These are phyloP conservation scores for Begonia masoniana DNA, from an alignment of 306 rosid genomes.

Conservation along the genomic window DNA sequence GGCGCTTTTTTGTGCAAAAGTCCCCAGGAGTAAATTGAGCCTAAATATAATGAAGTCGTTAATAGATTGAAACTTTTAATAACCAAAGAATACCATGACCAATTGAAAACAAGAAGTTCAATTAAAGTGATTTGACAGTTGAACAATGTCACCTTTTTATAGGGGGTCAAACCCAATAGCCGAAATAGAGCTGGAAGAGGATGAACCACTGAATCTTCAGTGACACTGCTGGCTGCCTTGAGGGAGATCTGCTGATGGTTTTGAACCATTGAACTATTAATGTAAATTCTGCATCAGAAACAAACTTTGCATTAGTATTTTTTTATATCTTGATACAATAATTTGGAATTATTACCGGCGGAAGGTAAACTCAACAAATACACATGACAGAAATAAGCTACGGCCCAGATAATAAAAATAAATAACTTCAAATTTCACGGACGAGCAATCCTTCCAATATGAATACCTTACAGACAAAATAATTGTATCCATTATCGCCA, in stretches of 20 bases:
- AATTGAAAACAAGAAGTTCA: too few species aligned
- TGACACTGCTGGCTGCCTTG: constrained; percentile 47
- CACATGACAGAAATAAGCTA: background rate
- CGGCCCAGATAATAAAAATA: background rate
- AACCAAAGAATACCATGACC: too few species aligned
- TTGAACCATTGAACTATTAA: constrained; percentile 57
- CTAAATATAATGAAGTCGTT: constrained; percentile 16
- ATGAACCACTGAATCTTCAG: constrained; percentile 69
- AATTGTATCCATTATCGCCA: constrained; percentile 73
- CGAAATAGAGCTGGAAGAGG: constrained; percentile 74
- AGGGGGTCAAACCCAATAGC: constrained; percentile 66
- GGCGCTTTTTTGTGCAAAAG: constrained; percentile 69
- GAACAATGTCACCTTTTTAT: constrained; percentile 45
- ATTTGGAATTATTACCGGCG: too few species aligned
- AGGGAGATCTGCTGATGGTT: constrained; percentile 58
- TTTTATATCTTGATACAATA: background rate
- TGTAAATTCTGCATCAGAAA: constrained; percentile 41
- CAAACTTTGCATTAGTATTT: constrained; percentile 1
- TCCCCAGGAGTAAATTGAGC: constrained; percentile 78
- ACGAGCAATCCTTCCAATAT: background rate
- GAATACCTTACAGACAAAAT: constrained; percentile 60
- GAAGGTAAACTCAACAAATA: too few species aligned
- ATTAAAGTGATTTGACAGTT: too few species aligned
- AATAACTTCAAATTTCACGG: constrained; percentile 1
- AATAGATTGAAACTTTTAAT: background rate